A percentile compares a stretch with the other conserved stretches of the same genome.
phyloP scores from a whole-genome alignment of 2,329 filamentous ascomycete genomes.

The Epichloe gansuensis region DNA sequence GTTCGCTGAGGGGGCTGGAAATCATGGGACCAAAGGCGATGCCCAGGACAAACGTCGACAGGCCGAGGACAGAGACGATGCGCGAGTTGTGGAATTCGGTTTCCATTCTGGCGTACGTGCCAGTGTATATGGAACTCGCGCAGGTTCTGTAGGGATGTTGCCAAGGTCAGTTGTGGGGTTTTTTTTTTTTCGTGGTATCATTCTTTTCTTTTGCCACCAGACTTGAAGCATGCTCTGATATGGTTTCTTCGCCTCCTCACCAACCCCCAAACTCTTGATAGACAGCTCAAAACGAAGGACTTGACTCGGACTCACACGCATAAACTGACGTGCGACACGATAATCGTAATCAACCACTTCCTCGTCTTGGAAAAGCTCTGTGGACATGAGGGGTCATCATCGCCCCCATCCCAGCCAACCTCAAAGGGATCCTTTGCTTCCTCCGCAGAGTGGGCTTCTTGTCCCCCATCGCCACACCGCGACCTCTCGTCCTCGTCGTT shows the following conservation, averaged over 20 bases:
- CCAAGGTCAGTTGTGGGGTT: neutral
- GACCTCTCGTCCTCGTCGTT: slow-evolving; percentile 3
- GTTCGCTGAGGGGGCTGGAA: slow-evolving; percentile 53
- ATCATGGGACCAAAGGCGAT: slow-evolving; percentile 51
- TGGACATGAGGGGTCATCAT: slow-evolving; percentile 62
- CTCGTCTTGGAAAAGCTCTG: slow-evolving; percentile 50
- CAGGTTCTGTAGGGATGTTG: slow-evolving; percentile 46
- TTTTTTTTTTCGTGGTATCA: neutral
- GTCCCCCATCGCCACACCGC: slow-evolving; percentile 7
- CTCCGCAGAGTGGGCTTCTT: neutral
- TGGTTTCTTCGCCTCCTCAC: too few relatives aligned
- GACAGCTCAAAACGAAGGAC: neutral
- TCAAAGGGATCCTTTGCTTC: slow-evolving; percentile 41
- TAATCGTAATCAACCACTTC: slow-evolving; percentile 69
- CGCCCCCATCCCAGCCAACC: slow-evolving; percentile 61
- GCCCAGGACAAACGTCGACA: slow-evolving; percentile 74
- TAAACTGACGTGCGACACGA: slow-evolving; percentile 61
- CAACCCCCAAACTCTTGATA: neutral
- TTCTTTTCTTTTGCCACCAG: neutral
- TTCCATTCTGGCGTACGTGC: slow-evolving; percentile 66
- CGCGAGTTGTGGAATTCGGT: slow-evolving; percentile 59
- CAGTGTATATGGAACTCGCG: slow-evolving; percentile 78
- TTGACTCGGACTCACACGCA: slow-evolving; percentile 58
- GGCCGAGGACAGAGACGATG: slow-evolving; percentile 63
- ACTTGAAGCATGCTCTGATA: too few relatives aligned